Conservation (phyloP, 2,329 filamentous ascomycete species). For the Cordyceps javanica region DNA sequence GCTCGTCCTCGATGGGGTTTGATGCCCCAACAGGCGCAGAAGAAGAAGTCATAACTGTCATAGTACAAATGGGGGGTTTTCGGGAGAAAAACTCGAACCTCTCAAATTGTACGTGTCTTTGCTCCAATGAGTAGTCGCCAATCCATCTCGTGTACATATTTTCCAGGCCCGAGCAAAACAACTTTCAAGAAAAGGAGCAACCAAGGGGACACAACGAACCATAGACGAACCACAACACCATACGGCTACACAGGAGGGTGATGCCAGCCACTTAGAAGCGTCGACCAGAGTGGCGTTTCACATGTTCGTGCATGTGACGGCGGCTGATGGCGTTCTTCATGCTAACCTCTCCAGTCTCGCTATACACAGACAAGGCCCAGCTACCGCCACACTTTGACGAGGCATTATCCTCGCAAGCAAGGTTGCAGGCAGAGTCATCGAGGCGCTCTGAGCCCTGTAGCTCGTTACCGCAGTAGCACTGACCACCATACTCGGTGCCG, state of each 20-base stretch:
- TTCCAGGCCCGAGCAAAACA: background rate
- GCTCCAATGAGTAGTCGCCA: background rate
- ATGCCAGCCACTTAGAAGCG: background rate
- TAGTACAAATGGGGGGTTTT: background rate
- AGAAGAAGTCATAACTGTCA: constrained; percentile 11
- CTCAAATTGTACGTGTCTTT: background rate
- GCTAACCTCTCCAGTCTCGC: constrained; percentile 27
- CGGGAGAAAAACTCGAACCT: background rate
- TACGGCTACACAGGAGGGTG: background rate
- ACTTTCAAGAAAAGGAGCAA: background rate
- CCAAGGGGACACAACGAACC: background rate
- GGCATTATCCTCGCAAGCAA: constrained; percentile 43
- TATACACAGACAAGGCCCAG: constrained; percentile 40
- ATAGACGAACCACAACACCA: background rate
- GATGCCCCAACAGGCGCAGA: background rate
- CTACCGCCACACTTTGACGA: constrained; percentile 45
- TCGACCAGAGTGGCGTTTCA: constrained; percentile 27
- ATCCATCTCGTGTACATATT: background rate
- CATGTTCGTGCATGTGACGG: constrained; percentile 33
- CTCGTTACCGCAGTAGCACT: constrained; percentile 47
- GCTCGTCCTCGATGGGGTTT: background rate
- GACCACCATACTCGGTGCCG: constrained; percentile 44
- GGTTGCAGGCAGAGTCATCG: constrained; percentile 39
- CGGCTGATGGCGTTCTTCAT: constrained; percentile 24
- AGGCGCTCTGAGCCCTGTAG: constrained; percentile 32